A percentile compares a stretch with the other conserved stretches of the same genome.
These are phyloP conservation scores for Clohesyomyces aquaticus DNA, from an alignment of 495 filamentous ascomycete species.

Conservation along the genomic window DNA sequence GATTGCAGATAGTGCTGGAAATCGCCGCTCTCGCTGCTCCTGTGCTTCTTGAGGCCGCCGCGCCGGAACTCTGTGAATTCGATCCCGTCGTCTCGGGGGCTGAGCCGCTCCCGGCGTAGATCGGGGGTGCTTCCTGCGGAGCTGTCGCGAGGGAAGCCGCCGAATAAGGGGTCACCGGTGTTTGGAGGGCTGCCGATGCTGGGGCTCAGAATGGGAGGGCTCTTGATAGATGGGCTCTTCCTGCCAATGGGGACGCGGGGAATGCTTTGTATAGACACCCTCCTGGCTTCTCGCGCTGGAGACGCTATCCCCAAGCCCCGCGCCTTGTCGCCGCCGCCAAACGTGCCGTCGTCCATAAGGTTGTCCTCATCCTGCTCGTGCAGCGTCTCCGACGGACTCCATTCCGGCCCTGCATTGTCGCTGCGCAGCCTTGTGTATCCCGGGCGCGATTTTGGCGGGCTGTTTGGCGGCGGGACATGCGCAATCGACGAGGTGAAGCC, in stretches of 20 bases:
- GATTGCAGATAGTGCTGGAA: slow-evolving; percentile 26
- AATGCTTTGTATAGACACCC: slow-evolving; percentile 35
- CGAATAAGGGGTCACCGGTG: slow-evolving; percentile 32
- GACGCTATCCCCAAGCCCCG: slow-evolving; percentile 39
- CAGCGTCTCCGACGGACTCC: slow-evolving; percentile 11
- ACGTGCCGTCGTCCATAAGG: slow-evolving; percentile 17
- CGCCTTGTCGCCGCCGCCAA: too few species aligned
- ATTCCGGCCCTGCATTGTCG: slow-evolving; percentile 11
- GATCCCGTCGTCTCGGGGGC: slow-evolving; percentile 24
- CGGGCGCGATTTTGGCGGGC: slow-evolving; percentile 23
- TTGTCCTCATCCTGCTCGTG: slow-evolving; percentile 31
- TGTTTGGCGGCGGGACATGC: slow-evolving; percentile 8
- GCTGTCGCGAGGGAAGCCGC: slow-evolving; percentile 26
- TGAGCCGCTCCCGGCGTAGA: slow-evolving; percentile 30
- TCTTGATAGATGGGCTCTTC: slow-evolving; percentile 15
- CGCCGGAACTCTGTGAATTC: slow-evolving; percentile 29
- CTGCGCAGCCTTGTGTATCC: slow-evolving; percentile 33
- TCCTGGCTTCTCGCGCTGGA: slow-evolving; percentile 3
- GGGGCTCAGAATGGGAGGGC: slow-evolving; percentile 8
- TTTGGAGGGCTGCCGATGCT: slow-evolving; percentile 17
- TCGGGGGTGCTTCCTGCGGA: slow-evolving; percentile 34
- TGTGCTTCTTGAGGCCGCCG: slow-evolving; percentile 12
- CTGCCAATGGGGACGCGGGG: slow-evolving; percentile 27
- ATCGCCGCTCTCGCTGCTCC: slow-evolving; percentile 17
- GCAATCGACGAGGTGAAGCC: slow-evolving; percentile 18